Conservation (phyloP, 225 moss, liverwort and hornwort species). For the Polytrichum formosum region DNA sequence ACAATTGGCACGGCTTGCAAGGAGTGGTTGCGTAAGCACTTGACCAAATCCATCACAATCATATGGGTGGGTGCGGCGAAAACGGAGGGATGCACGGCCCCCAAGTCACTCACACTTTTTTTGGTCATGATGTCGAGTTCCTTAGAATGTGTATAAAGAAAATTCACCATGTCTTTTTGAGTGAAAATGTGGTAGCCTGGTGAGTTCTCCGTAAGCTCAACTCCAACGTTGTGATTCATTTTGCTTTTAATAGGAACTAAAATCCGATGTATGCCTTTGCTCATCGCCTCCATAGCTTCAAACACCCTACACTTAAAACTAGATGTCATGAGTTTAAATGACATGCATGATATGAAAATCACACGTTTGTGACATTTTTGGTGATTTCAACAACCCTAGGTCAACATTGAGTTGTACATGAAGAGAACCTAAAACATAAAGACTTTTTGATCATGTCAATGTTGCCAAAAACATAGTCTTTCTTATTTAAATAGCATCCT, state of each 20-base stretch:
- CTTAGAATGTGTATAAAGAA: slow-evolving; percentile 27
- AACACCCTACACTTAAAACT: slow-evolving; percentile 38
- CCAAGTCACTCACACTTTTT: slow-evolving; percentile 31
- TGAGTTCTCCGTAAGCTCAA: slow-evolving; percentile 53
- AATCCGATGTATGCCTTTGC: slow-evolving; percentile 79
- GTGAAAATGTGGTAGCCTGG: too few species aligned
- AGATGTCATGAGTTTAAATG: neutral
- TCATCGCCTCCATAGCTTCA: slow-evolving; percentile 88
- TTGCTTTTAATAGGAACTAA: slow-evolving; percentile 65
- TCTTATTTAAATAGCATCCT: too few species aligned
- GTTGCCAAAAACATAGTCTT: too few species aligned
- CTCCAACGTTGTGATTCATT: slow-evolving; percentile 37
- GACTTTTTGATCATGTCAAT: too few species aligned
- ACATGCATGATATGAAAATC: neutral
- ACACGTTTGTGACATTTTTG: too few species aligned
- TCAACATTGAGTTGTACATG: too few species aligned
- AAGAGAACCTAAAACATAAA: too few species aligned
- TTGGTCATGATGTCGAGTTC: slow-evolving; percentile 20
- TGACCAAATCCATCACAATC: slow-evolving; percentile 40
- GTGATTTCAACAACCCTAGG: too few species aligned
- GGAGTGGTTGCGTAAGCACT: slow-evolving; percentile 42
- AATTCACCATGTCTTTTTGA: slow-evolving; percentile 25
- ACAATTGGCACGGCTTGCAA: slow-evolving; percentile 56
- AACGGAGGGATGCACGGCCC: slow-evolving; percentile 40
- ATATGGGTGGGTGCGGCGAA: slow-evolving; percentile 44